Evolutionary conservation across 345 rosid species (phyloP).

Genomic region (Citrus inodora): DNA sequence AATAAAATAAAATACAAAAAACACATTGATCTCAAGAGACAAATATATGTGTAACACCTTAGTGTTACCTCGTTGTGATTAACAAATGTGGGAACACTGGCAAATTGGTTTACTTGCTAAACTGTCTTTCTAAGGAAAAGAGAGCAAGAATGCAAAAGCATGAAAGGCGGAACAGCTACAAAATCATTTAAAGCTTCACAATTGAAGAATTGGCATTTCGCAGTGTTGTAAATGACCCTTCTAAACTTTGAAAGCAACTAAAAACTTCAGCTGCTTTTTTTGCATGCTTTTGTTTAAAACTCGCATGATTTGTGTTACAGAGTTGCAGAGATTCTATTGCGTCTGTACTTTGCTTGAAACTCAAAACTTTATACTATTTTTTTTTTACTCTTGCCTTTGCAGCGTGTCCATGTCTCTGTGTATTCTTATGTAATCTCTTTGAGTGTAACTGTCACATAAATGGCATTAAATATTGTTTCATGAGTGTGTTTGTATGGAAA

Average conservation of each 20-base stretch:
- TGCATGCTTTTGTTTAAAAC: background rate
- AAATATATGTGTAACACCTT: background rate
- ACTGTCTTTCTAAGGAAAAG: constrained; percentile 7
- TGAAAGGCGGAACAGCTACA: constrained; percentile 5
- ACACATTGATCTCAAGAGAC: background rate
- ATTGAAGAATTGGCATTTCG: constrained; percentile 9
- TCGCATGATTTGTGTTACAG: background rate
- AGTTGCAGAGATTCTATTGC: background rate
- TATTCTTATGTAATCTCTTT: background rate
- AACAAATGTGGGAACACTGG: constrained; percentile 27
- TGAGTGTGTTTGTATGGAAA: constrained; percentile 7
- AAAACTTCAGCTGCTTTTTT: background rate
- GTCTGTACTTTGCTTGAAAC: background rate
- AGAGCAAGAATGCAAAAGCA: constrained; percentile 5
- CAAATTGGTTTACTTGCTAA: constrained; percentile 16
- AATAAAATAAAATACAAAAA: background rate
- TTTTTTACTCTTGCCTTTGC: background rate
- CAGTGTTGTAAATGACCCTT: constrained; percentile 12
- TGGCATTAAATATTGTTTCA: background rate
- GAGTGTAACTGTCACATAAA: background rate
- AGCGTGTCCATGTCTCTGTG: background rate
- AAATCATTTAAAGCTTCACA: background rate
- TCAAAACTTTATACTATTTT: too few species aligned
- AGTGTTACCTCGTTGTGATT: background rate
- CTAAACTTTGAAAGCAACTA: background rate